Evolutionary conservation across 768 basidiomycete genomes (phyloP).

Genomic region (Pleurotus pulmonarius): DNA sequence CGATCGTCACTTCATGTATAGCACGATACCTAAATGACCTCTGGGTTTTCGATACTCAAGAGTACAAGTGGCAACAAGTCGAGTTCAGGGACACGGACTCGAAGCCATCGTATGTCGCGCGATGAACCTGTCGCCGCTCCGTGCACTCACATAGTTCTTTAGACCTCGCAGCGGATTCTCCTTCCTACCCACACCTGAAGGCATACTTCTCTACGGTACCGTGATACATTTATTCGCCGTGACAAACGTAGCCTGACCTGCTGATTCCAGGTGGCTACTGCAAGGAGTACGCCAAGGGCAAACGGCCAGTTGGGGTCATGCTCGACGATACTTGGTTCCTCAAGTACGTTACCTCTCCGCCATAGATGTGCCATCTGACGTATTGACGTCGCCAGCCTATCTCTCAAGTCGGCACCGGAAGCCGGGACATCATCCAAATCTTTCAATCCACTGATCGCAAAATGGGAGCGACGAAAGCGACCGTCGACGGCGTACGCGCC

Average conservation of each 20-base stretch:
- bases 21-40: constrained; percentile 81
- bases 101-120: constrained; percentile 60
- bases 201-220: constrained; percentile 74
- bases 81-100: constrained; percentile 69
- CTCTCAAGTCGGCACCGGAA: constrained; percentile 19
- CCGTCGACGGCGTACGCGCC: constrained; percentile 70
- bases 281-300: constrained; percentile 85
- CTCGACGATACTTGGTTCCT: constrained; percentile 90
- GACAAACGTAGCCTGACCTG: too few species aligned
- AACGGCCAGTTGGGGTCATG: constrained; percentile 81
- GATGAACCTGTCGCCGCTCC: not conserved
- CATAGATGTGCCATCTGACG: not conserved
- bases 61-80: constrained; percentile 81
- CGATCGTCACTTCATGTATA: constrained; percentile 18
- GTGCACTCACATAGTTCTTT: not conserved
- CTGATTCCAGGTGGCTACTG: constrained; percentile 71
- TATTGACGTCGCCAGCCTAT: not conserved
- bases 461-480: constrained; percentile 85
- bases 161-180: constrained; percentile 84
- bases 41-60: constrained; percentile 83
- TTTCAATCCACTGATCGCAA: constrained; percentile 38
- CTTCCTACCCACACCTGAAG: constrained; percentile 73
- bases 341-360: constrained; percentile 37
- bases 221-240: not conserved
- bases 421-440: constrained; percentile 16